A percentile compares a stretch with the other conserved stretches of the same genome.
These are phyloP conservation scores for Orbilia brochopaga DNA, from an alignment of 2,329 filamentous ascomycete species.

Conservation along the genomic window DNA sequence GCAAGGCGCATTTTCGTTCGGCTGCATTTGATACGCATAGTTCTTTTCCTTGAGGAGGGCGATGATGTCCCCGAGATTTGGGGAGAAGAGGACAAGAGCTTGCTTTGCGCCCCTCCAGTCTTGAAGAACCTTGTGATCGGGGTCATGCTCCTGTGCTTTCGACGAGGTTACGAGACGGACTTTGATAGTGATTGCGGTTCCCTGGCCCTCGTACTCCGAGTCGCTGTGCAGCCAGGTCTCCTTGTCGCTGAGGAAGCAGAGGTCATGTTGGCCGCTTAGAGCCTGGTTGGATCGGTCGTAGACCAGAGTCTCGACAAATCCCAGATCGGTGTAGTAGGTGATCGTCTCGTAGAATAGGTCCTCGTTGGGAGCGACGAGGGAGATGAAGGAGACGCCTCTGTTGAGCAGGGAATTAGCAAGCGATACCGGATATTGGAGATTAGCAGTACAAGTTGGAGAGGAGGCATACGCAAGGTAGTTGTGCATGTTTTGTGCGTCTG, in stretches of 20 bases:
- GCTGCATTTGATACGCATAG: slow-evolving; percentile 52
- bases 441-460: slow-evolving; percentile 9
- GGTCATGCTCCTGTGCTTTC: slow-evolving; percentile 29
- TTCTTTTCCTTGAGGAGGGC: slow-evolving; percentile 51
- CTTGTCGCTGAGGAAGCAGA: slow-evolving; percentile 54
- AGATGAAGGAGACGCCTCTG: slow-evolving; percentile 55
- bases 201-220: slow-evolving; percentile 46
- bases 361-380: slow-evolving; percentile 55
- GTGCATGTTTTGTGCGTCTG: slow-evolving; percentile 52
- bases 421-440: slow-evolving; percentile 2
- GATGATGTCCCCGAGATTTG: slow-evolving; percentile 48
- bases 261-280: slow-evolving; percentile 51
- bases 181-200: slow-evolving; percentile 53
- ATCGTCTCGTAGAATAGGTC: slow-evolving; percentile 54
- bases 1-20: slow-evolving; percentile 52
- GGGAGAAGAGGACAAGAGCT: slow-evolving; percentile 53
- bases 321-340: slow-evolving; percentile 54
- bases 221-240: slow-evolving; percentile 55
- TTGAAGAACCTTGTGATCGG: slow-evolving; percentile 30
- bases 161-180: slow-evolving; percentile 52
- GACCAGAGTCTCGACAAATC: slow-evolving; percentile 54
- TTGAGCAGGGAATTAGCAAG: background rate
- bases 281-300: slow-evolving; percentile 53
- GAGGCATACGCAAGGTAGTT: slow-evolving; percentile 52
- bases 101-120: slow-evolving; percentile 54